These are phyloP conservation scores for Striga asiatica DNA, from an alignment of 257 asterid genomes.

Conservation along the genomic window DNA sequence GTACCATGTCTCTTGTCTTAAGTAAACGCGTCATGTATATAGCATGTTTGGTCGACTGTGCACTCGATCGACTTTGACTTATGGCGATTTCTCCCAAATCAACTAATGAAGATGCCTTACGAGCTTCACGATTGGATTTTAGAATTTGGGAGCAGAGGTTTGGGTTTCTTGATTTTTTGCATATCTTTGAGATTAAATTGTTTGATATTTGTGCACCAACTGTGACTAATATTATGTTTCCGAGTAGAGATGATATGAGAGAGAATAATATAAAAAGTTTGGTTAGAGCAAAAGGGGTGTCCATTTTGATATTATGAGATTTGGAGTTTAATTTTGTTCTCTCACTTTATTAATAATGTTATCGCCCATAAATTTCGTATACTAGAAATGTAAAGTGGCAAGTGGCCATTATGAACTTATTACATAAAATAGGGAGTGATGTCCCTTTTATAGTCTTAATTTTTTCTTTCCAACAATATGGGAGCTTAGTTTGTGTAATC, in stretches of 20 bases:
- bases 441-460: no score
- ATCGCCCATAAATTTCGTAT: neutral
- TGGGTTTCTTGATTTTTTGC: slow-evolving; percentile 11
- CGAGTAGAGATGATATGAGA: neutral
- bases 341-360: neutral
- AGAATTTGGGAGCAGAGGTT: slow-evolving; percentile 3
- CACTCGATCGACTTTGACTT: slow-evolving; percentile 8
- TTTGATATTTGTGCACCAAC: neutral
- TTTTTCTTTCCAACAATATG: no score
- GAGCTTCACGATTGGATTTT: neutral
- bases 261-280: no score
- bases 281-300: neutral
- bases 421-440: no score
- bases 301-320: neutral
- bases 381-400: neutral
- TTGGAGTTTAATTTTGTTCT: neutral
- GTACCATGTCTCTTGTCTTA: neutral
- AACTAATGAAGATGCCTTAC: slow-evolving; percentile 1
- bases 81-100: slow-evolving; percentile 10
- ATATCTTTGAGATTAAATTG: slow-evolving; percentile 6
- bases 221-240: neutral
- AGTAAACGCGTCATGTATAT: neutral
- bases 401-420: neutral
- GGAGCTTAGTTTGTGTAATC: no score
- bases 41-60: slow-evolving; percentile 8